Percentiles rank a stretch among this genome's conserved stretches.
Conservation (phyloP, 2,329 filamentous ascomycete species). For the Pseudocercospora cruenta region DNA sequence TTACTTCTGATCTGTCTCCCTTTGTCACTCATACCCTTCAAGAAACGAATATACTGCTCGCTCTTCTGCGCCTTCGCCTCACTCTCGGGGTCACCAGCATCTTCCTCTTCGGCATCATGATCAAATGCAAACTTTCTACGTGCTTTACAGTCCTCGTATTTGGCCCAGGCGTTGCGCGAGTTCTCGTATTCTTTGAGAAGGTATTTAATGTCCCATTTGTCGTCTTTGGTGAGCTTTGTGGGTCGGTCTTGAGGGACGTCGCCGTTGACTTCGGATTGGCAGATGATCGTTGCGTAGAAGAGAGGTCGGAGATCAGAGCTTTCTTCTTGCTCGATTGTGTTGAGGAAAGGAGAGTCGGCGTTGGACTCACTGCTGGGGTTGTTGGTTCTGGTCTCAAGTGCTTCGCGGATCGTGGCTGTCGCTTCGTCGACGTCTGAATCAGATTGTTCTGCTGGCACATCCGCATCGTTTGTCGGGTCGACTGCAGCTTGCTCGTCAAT, state of each 20-base stretch:
- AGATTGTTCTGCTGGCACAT: background rate
- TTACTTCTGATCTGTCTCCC: constrained; percentile 63
- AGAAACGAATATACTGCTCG: constrained; percentile 50
- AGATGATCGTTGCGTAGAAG: constrained; percentile 71
- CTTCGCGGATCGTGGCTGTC: constrained; percentile 11
- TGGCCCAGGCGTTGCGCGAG: constrained; percentile 39
- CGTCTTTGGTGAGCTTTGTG: constrained; percentile 44
- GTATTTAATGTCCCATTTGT: constrained; percentile 78
- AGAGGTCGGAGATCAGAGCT: constrained; percentile 45
- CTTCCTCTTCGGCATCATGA: constrained; percentile 47
- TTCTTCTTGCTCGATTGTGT: constrained; percentile 12
- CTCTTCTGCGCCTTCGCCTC: constrained; percentile 42
- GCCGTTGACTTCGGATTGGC: constrained; percentile 74
- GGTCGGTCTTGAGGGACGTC: constrained; percentile 64
- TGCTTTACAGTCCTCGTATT: constrained; percentile 62
- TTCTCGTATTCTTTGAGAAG: constrained; percentile 65
- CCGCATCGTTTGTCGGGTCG: background rate
- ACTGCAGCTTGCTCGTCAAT: background rate
- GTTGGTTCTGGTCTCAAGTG: constrained; percentile 1
- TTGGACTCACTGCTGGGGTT: constrained; percentile 10
- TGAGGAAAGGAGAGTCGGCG: constrained; percentile 17
- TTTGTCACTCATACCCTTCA: constrained; percentile 54
- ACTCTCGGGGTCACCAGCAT: constrained; percentile 24
- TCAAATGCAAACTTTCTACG: constrained; percentile 58
- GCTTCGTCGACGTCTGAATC: constrained; percentile 6